Base-by-base conservation (phyloP, 768 basidiomycete genomes). In the Cystofilobasidium bisporidii region DNA sequence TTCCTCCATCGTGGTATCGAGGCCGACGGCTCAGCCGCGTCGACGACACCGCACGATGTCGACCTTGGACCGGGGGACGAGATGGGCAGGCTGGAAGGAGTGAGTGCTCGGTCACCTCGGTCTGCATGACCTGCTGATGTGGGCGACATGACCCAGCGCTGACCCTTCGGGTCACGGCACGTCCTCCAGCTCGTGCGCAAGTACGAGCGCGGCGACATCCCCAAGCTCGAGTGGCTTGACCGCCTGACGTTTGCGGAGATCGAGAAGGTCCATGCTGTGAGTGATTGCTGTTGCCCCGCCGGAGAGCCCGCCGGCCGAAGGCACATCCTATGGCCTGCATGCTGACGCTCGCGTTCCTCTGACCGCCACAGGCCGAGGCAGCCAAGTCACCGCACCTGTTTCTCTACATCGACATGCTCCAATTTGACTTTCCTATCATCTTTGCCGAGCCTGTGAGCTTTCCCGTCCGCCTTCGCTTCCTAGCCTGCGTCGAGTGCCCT, bases 371-470 rank as follows among this genome's bases (percentile, higher is more conserved):
- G 91, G 86, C 86, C 9, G 93, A 96, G 77, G 85, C 91, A 0
- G 86, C 86, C 71, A 93, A 91, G 76, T 94, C 92, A 0, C 86
- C 92, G 67, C 89, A 91, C 72, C 80, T 98, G n/a, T 98, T 89
- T 76, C 82, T 98, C 15, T 98, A 98, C 76, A 86, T 98, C 53
- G 96, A 98, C 79, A 76, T 98, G 30, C 96, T 93, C 0, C 84
- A 91, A 41, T 99, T 98, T 74, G 94, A 98, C 75, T 97, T 97
- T 75, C 96, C 96, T 0, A 87, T 99, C 24, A 86, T 98, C 64
- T 99, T 88, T 76, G 89, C 87, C 71, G 94, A 99, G 79, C 84
- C 88, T 12, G 89, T 87, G 48, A 71, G 86, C 79, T 12, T 22
- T 8, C 20, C 20, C 38, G 50, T 57, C 50, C 24, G 32, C 33